Evolutionary conservation across 148 eudicot species (phyloP).

Genomic region (Dysphania ambrosioides): DNA sequence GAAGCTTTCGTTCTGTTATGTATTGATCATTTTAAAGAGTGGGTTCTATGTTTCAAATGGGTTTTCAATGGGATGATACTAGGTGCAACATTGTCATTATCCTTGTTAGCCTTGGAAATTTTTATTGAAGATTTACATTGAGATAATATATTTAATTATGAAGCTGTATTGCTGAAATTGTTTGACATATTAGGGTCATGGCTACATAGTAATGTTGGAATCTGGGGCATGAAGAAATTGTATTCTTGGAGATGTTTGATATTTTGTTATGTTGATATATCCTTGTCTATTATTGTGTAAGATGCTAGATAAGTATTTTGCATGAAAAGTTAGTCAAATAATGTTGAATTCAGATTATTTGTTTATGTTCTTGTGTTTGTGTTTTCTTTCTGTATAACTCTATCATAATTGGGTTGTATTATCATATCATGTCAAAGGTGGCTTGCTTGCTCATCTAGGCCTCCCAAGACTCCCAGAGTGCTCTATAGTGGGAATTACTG

Average conservation of each 20-base stretch:
- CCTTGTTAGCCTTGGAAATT: not conserved
- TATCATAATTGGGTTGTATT: not conserved
- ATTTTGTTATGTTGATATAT: not conserved
- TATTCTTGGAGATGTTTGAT: not conserved
- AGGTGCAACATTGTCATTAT: not conserved
- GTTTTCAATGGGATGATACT: not conserved
- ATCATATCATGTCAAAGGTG: not conserved
- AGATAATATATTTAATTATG: too few relatives aligned
- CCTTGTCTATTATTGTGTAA: too few relatives aligned
- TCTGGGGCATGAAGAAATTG: not conserved
- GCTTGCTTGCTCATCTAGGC: not conserved
- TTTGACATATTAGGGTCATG: not conserved
- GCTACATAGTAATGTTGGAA: not conserved
- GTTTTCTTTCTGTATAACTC: not conserved
- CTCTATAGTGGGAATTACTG: not conserved
- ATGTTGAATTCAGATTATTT: not conserved
- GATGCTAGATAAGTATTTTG: not conserved
- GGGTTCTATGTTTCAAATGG: not conserved
- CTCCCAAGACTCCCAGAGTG: not conserved
- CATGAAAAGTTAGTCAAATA: not conserved
- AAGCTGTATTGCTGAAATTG: too few relatives aligned
- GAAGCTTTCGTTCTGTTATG: too few relatives aligned
- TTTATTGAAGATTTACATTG: too few relatives aligned
- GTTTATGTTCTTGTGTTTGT: not conserved
- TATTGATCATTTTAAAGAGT: too few relatives aligned